Conservation (phyloP, 2,329 filamentous ascomycete species). For the Ophiocordyceps camponoti-rufipedis region DNA sequence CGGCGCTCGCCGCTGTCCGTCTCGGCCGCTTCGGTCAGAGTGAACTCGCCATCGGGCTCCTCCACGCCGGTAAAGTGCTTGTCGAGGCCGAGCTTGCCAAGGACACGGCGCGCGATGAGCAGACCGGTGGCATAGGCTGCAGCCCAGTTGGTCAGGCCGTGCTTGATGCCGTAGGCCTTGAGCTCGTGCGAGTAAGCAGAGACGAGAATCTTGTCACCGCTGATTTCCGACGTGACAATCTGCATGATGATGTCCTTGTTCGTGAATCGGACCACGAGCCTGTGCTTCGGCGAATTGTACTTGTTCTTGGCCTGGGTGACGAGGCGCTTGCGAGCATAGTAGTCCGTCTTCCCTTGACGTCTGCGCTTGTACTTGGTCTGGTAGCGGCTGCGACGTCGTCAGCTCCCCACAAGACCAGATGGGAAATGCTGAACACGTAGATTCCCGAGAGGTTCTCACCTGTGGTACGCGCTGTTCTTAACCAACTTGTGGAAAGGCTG, state of each 20-base stretch:
- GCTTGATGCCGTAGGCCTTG: slow-evolving; percentile 88
- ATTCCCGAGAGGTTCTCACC: slow-evolving; percentile 37
- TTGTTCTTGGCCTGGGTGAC: slow-evolving; percentile 99
- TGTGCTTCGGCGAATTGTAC: slow-evolving; percentile 99
- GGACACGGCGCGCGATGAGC: slow-evolving; percentile 85
- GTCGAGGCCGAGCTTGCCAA: slow-evolving; percentile 93
- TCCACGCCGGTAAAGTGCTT: slow-evolving; percentile 89
- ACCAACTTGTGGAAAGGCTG: slow-evolving; percentile 58
- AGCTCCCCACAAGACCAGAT: neutral
- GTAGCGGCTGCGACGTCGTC: slow-evolving; percentile 53
- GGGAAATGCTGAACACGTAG: neutral
- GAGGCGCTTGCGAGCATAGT: slow-evolving; percentile 98
- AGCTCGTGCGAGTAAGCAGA: slow-evolving; percentile 95
- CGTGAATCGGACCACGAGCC: slow-evolving; percentile 97
- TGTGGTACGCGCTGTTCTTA: slow-evolving; percentile 98
- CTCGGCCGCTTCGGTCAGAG: slow-evolving; percentile 85
- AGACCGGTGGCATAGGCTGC: slow-evolving; percentile 95
- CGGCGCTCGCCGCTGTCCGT: slow-evolving; percentile 82
- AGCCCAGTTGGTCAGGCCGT: slow-evolving; percentile 99
- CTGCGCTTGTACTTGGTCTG: slow-evolving; percentile 99
- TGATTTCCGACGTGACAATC: slow-evolving; percentile 92
- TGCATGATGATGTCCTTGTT: slow-evolving; percentile 99
- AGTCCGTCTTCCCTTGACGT: slow-evolving; percentile 95
- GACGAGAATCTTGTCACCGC: slow-evolving; percentile 90
- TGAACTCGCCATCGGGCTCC: slow-evolving; percentile 93